A percentile compares a stretch with the other conserved stretches of the same genome.
phyloP scores from a whole-genome alignment of 2,329 filamentous ascomycete species.

The Gremmenia infestans region DNA sequence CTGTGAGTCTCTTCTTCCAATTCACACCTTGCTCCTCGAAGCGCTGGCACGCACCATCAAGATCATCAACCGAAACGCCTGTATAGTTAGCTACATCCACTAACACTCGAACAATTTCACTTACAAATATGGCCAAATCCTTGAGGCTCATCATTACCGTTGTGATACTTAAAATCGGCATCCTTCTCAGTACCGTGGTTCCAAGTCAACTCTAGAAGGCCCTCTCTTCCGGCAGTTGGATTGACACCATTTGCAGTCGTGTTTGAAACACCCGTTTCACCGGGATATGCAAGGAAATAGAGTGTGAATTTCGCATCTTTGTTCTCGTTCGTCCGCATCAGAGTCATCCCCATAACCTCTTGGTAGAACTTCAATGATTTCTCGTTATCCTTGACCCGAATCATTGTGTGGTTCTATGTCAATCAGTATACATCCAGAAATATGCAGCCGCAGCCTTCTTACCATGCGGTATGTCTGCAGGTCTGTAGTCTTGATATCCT shows the following conservation, averaged over 20 bases:
- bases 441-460: constrained; percentile 5
- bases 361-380: constrained; percentile 76
- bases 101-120: constrained; percentile 27
- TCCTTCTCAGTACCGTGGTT: constrained; percentile 82
- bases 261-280: constrained; percentile 47
- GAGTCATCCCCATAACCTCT: constrained; percentile 82
- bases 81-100: constrained; percentile 5
- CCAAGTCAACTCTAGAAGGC: constrained; percentile 86
- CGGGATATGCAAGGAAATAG: constrained; percentile 84
- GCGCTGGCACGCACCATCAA: constrained; percentile 81
- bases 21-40: constrained; percentile 77
- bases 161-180: constrained; percentile 77
- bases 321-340: constrained; percentile 69
- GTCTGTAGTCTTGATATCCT: constrained; percentile 68
- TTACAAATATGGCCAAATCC: constrained; percentile 91
- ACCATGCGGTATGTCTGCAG: constrained; percentile 68
- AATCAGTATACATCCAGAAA: constrained; percentile 3
- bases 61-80: constrained; percentile 78
- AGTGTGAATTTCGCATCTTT: constrained; percentile 73
- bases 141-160: constrained; percentile 86
- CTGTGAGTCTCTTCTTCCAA: constrained; percentile 95
- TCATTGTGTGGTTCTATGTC: constrained; percentile 79
- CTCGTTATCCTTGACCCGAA: constrained; percentile 80
- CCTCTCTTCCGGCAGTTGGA: constrained; percentile 65
- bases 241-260: constrained; percentile 51